Evolutionary conservation across 345 rosid species (phyloP).

Genomic region (Geranium rotundifolium): DNA sequence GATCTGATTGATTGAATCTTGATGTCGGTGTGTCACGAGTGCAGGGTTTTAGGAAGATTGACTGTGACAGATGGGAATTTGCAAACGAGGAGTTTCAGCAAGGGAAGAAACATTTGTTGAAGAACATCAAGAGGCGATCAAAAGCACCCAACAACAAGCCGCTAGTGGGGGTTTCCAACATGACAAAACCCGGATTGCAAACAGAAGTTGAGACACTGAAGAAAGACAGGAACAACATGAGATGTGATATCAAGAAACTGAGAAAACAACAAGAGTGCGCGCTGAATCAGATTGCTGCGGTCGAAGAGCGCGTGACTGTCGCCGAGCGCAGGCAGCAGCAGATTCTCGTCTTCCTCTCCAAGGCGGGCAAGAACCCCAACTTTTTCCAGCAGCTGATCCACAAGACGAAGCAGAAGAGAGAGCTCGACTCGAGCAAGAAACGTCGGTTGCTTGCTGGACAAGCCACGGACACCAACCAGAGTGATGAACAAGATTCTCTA

Average conservation of each 20-base stretch:
- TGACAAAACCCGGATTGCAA: constrained; percentile 12
- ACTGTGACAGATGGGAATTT: constrained; percentile 56
- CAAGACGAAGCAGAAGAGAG: constrained; percentile 30
- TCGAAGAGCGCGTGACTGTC: constrained; percentile 26
- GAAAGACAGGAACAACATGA: constrained; percentile 30
- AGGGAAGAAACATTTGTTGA: constrained; percentile 53
- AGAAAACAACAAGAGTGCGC: constrained; percentile 34
- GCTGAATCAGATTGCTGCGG: constrained; percentile 17
- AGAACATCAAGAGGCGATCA: constrained; percentile 43
- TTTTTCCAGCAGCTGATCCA: constrained; percentile 29
- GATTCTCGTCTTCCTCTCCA: constrained; percentile 39
- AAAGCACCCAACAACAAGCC: constrained; percentile 21
- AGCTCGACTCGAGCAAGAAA: constrained; percentile 27
- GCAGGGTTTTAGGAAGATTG: constrained; percentile 61
- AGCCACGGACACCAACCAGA: constrained; percentile 9
- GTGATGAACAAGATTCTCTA: constrained; percentile 8
- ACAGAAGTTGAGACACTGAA: constrained; percentile 26
- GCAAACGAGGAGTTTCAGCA: constrained; percentile 47
- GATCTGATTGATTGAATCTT: constrained; percentile 1
- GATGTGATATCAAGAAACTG: constrained; percentile 31
- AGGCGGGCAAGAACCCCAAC: constrained; percentile 26
- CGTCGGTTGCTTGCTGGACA: constrained; percentile 17
- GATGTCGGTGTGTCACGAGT: background rate
- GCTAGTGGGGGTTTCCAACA: background rate
- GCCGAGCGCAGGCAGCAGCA: constrained; percentile 39